These are phyloP conservation scores for Daldinia eschscholtzii DNA, from an alignment of 2,329 filamentous ascomycete genomes.

Conservation along the genomic window DNA sequence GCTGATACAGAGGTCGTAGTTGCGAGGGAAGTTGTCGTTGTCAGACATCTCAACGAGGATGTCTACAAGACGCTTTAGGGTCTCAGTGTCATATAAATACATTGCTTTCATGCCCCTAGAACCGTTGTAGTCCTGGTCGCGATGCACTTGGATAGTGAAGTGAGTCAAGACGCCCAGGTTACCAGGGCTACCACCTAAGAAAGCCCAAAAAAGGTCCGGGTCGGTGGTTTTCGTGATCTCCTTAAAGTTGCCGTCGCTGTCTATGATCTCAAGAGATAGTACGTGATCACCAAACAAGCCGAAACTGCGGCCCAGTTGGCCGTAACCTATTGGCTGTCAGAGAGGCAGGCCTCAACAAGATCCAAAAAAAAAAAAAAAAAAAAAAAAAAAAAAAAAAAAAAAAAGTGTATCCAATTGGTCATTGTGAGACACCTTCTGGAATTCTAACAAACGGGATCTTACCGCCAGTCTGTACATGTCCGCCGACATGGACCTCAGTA, in stretches of 20 bases:
- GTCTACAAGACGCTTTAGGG: conserved; percentile 56
- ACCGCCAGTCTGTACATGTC: conserved; percentile 63
- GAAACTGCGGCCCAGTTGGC: conserved; percentile 61
- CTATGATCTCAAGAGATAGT: conserved; percentile 61
- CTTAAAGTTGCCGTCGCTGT: conserved; percentile 59
- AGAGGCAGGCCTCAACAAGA: neutral
- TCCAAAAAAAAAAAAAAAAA: too few relatives aligned
- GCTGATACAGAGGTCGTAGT: conserved; percentile 62
- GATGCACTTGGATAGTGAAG: conserved; percentile 62
- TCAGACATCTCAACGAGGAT: conserved; percentile 61
- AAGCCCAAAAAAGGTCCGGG: conserved; percentile 69
- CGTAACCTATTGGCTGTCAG: conserved; percentile 52
- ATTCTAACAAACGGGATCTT: conserved; percentile 11
- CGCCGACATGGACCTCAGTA: conserved; percentile 60
- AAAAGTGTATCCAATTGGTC: neutral
- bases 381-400: too few relatives aligned
- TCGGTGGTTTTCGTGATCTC: conserved; percentile 63
- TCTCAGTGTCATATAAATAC: conserved; percentile 57
- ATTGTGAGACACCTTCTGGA: neutral
- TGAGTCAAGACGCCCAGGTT: conserved; percentile 69
- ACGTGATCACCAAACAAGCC: conserved; percentile 68
- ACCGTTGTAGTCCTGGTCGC: conserved; percentile 56
- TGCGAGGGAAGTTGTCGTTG: conserved; percentile 57
- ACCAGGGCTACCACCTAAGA: conserved; percentile 69
- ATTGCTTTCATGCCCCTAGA: conserved; percentile 59